These are phyloP conservation scores for Rhodamnia rubescens DNA, from an alignment of 345 rosid genomes.

Conservation along the genomic window DNA sequence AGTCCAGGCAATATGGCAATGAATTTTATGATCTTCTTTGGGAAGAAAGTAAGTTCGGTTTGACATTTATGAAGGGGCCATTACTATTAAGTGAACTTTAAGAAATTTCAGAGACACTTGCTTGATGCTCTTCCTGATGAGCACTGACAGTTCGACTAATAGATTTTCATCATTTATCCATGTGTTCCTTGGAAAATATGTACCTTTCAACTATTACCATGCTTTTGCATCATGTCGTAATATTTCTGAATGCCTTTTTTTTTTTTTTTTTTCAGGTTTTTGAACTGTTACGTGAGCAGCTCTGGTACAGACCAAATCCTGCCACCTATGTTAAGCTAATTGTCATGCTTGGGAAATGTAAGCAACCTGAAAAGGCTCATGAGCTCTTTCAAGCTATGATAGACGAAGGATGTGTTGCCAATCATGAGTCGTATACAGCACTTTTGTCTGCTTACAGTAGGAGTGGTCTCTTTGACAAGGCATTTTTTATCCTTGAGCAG, in stretches of 20 bases:
- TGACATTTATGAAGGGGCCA: not conserved
- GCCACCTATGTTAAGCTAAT: slow-evolving; percentile 66
- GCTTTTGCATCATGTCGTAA: not conserved
- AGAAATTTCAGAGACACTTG: not conserved
- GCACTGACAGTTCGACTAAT: not conserved
- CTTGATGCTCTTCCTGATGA: not conserved
- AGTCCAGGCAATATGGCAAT: not conserved
- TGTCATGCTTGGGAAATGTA: slow-evolving; percentile 91
- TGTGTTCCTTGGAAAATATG: not conserved
- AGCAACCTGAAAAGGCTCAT: slow-evolving; percentile 73
- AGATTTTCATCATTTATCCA: not conserved
- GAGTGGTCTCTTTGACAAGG: slow-evolving; percentile 58
- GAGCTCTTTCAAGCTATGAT: slow-evolving; percentile 68
- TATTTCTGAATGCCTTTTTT: not conserved
- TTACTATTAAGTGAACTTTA: not conserved
- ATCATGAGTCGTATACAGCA: slow-evolving; percentile 66
- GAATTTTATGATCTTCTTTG: not conserved
- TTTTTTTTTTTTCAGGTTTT: slow-evolving; percentile 37
- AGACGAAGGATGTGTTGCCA: slow-evolving; percentile 59
- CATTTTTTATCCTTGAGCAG: slow-evolving; percentile 49
- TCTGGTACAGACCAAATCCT: slow-evolving; percentile 71
- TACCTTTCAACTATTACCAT: not conserved
- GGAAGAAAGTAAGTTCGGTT: not conserved
- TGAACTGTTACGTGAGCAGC: slow-evolving; percentile 63
- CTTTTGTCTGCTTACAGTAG: slow-evolving; percentile 75